phyloP scores from a whole-genome alignment of 1,284 basidiomycete species.

The Vanrija humicola region DNA sequence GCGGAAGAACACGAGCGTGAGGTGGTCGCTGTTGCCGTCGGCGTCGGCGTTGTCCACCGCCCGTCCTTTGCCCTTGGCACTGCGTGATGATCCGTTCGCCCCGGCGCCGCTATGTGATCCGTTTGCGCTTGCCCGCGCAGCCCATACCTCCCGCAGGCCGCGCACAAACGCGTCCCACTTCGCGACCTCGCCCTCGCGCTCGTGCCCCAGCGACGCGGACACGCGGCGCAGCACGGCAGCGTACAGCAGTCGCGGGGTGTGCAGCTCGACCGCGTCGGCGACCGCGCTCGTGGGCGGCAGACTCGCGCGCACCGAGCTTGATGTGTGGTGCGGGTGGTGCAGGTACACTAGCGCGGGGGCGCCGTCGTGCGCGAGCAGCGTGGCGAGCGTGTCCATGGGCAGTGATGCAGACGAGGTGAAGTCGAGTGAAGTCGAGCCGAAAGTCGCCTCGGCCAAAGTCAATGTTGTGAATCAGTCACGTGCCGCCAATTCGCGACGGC shows the following conservation, averaged over 20 bases:
- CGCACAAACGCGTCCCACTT: conserved; percentile 66
- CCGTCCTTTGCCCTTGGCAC: conserved; percentile 12
- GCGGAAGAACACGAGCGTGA: conserved; percentile 64
- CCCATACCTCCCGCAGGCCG: conserved; percentile 52
- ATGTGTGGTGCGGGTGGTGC: conserved; percentile 58
- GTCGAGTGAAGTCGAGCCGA: no score
- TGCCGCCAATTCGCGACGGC: no score
- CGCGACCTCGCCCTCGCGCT: conserved; percentile 53
- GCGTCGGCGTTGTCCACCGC: conserved; percentile 11
- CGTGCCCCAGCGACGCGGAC: conserved; percentile 45
- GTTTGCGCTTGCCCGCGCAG: conserved; percentile 17
- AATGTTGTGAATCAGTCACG: no score
- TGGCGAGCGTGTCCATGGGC: conserved; percentile 42
- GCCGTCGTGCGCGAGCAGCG: conserved; percentile 53
- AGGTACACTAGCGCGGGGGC: conserved; percentile 68
- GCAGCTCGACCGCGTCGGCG: conserved; percentile 63
- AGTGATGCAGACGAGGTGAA: neutral
- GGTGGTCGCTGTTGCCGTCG: conserved; percentile 33
- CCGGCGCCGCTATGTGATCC: no score
- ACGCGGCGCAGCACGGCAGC: conserved; percentile 63
- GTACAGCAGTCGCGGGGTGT: conserved; percentile 63
- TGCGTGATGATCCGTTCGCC: neutral
- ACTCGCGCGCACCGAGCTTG: conserved; percentile 25
- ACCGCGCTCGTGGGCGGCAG: conserved; percentile 45
- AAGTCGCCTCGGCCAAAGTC: no score